These are phyloP conservation scores for Arachis monticola DNA, from an alignment of 331 rosid species.

Conservation along the genomic window DNA sequence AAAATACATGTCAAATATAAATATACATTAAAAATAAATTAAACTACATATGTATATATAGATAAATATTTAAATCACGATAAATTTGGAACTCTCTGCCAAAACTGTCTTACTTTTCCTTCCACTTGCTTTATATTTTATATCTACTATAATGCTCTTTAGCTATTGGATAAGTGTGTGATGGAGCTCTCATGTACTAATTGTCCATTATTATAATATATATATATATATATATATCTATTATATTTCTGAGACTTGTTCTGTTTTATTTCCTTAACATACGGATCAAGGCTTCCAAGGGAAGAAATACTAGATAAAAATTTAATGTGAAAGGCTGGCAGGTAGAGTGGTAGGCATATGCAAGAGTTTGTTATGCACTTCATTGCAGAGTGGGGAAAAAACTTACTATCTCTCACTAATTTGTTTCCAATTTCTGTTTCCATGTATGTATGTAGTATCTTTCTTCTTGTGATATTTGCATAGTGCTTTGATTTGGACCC, in stretches of 20 bases:
- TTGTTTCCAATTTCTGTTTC: neutral
- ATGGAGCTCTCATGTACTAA: neutral
- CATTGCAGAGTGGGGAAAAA: neutral
- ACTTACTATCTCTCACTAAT: neutral
- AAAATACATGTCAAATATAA: too few species aligned
- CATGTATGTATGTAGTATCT: neutral
- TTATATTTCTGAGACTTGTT: neutral
- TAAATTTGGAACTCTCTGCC: neutral
- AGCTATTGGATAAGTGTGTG: conserved; percentile 11
- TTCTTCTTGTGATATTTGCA: neutral
- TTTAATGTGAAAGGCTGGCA: neutral
- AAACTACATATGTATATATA: too few species aligned
- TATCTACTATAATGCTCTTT: neutral
- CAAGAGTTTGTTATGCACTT: conserved; percentile 2
- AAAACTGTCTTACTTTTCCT: conserved; percentile 13
- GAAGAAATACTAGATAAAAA: neutral
- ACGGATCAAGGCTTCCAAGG: neutral
- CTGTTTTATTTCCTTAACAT: conserved; percentile 8
- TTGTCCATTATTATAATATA: neutral
- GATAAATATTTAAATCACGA: too few species aligned
- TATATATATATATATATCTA: neutral
- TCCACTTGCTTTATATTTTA: neutral
- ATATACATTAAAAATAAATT: too few species aligned
- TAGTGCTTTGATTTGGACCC: conserved; percentile 25
- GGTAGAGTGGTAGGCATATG: neutral